Base-by-base conservation (phyloP, 2,329 filamentous ascomycete genomes). In the Fusarium sp. region DNA sequence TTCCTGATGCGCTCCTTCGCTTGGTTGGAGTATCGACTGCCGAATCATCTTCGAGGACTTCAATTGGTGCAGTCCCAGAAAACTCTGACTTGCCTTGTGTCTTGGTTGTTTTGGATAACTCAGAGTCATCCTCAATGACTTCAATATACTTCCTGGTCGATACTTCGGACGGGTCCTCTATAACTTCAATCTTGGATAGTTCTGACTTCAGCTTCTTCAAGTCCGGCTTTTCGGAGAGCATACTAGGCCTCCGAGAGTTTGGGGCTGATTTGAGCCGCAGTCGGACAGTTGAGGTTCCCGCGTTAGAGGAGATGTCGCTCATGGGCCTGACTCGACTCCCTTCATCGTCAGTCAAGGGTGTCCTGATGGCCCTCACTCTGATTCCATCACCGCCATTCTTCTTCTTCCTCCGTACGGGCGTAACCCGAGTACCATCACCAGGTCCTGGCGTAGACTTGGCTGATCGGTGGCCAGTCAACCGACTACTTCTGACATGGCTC, bases 371-470 rank as follows among this genome's bases (percentile, higher is more conserved):
- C 31, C 53, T 72, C 12, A 77, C 71, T 7, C 76, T 72, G 15
- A 77, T 76, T 1, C 75, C 75, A 51, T 77, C 73, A 38, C 73
- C 73, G 38, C 73, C 73, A 19, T 72, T 69, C 10, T 58, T 43
- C 48, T 65, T 72, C 44, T 74, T 76, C 31, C 66, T 70, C 32
- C 72, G 65, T 19, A 77, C 66, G 3, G 82, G 79, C 9, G 67
- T 77, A 19, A 84, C 76, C 19, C 81, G 76, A 35, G 81, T 81
- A 2, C 80, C 80, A 54, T 81, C 78, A 53, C 79, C 74, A 9
- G 58, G 65, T n/a, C 58, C 64, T 66, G 72, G 40, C n/a, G 59
- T 59, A 32, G 66, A 64, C 54, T 68, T 72, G 35, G 70, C 58
- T 11, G 69, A 57, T 47, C 66, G 66, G 11, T 57, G 65, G 13